These are phyloP conservation scores for Ottelia alismoides DNA, from an alignment of 106 monocot genomes.

Conservation along the genomic window DNA sequence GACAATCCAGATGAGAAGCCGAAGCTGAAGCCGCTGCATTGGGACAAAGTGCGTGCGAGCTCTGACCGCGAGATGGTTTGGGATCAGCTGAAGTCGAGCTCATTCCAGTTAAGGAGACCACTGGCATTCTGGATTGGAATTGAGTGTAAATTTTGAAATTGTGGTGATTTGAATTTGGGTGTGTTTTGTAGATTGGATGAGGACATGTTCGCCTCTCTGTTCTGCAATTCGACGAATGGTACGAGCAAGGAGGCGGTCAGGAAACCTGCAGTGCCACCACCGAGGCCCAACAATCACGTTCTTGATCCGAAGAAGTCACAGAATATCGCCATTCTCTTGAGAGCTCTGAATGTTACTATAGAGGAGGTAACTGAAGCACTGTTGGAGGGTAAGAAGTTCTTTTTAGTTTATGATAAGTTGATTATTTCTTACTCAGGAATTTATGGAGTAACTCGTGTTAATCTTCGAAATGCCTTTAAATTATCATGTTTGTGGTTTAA, in stretches of 20 bases:
- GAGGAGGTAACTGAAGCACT: slow-evolving; percentile 57
- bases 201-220: no score
- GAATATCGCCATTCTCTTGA: no score
- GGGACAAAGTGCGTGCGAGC: slow-evolving; percentile 52
- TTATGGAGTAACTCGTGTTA: background rate
- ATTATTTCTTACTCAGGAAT: background rate
- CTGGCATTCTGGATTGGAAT: slow-evolving; percentile 16
- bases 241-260: slow-evolving; percentile 11
- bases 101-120: no score
- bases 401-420: background rate
- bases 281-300: slow-evolving; percentile 35
- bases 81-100: no score
- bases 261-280: slow-evolving; percentile 10
- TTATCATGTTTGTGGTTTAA: background rate
- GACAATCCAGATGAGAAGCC: no score
- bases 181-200: no score
- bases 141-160: background rate
- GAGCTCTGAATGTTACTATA: no score
- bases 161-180: background rate
- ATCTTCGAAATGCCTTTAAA: background rate
- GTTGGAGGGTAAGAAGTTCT: slow-evolving; percentile 40
- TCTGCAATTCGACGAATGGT: no score
- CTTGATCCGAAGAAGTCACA: no score
- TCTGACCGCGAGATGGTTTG: no score
- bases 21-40: slow-evolving; percentile 57